phyloP scores from a whole-genome alignment of 192 early-diverging fungal genomes.

The Dimargaris xerosporica region DNA sequence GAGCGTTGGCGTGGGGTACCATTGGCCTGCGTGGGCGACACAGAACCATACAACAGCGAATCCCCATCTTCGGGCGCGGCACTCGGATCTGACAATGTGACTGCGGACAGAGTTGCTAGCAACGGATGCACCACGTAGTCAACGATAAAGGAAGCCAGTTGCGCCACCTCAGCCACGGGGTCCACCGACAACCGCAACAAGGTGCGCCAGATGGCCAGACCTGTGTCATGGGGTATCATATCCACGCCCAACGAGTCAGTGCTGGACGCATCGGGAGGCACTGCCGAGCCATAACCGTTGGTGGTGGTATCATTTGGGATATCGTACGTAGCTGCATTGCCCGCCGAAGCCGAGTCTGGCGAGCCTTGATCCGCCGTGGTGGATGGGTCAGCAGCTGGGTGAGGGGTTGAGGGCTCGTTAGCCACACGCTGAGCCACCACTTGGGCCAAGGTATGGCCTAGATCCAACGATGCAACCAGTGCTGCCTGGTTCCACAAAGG shows the following conservation, averaged over 20 bases:
- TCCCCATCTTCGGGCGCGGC: too few species aligned
- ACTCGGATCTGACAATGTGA: too few species aligned
- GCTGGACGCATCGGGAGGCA: neutral
- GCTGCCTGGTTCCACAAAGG: constrained; percentile 2
- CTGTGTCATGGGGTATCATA: constrained; percentile 21
- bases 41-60: too few species aligned
- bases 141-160: constrained; percentile 41
- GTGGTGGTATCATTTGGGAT: neutral
- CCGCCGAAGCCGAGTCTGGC: too few species aligned
- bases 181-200: constrained; percentile 62
- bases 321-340: too few species aligned
- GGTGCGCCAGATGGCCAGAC: constrained; percentile 55
- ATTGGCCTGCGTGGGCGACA: too few species aligned
- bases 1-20: constrained; percentile 1
- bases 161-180: constrained; percentile 49
- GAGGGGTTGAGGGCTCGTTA: neutral
- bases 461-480: neutral
- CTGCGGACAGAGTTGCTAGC: constrained; percentile 11
- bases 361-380: neutral
- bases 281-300: neutral
- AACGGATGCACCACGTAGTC: constrained; percentile 44
- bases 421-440: neutral
- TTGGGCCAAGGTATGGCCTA: neutral
- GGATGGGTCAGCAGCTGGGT: neutral
- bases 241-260: neutral